Percentiles rank a stretch among this genome's conserved stretches.
Evolutionary conservation across 106 monocot genomes (phyloP).

Genomic region (Chionographis japonica): DNA sequence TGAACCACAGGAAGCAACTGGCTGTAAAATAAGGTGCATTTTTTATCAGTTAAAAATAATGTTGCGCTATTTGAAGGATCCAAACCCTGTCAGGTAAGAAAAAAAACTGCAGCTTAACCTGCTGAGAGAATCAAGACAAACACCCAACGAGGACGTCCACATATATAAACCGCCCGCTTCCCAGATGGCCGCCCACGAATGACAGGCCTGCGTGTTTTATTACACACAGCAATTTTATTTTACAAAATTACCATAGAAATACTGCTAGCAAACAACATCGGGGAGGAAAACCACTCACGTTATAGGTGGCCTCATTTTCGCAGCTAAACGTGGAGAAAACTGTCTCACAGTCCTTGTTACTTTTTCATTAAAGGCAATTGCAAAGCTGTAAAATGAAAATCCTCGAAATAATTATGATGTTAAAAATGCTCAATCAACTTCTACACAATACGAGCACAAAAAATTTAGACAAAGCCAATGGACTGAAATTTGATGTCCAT

Average conservation of each 20-base stretch:
- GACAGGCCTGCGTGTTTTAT: slow-evolving; percentile 59
- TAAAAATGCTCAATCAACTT: not conserved
- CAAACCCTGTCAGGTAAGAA: not conserved
- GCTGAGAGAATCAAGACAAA: slow-evolving; percentile 85
- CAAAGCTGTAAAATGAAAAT: slow-evolving; percentile 53
- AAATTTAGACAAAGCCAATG: not conserved
- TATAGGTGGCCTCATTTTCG: slow-evolving; percentile 84
- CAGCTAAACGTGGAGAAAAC: slow-evolving; percentile 85
- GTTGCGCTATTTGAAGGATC: not conserved
- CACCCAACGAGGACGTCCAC: slow-evolving; percentile 86
- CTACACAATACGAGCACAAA: not conserved
- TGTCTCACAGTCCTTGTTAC: slow-evolving; percentile 75
- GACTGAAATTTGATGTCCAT: too few species aligned
- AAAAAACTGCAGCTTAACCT: slow-evolving; percentile 30
- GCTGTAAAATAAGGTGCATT: slow-evolving; percentile 25
- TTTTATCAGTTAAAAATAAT: not conserved
- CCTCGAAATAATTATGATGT: not conserved
- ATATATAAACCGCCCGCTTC: slow-evolving; percentile 89
- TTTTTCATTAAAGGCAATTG: slow-evolving; percentile 85
- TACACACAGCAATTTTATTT: not conserved
- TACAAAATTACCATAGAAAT: not conserved
- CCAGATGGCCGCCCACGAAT: slow-evolving; percentile 76
- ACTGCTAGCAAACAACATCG: too few species aligned
- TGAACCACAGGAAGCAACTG: slow-evolving; percentile 70
- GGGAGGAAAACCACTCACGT: slow-evolving; percentile 28